phyloP scores from a whole-genome alignment of 306 rosid genomes.

The Cicer arietinum region DNA sequence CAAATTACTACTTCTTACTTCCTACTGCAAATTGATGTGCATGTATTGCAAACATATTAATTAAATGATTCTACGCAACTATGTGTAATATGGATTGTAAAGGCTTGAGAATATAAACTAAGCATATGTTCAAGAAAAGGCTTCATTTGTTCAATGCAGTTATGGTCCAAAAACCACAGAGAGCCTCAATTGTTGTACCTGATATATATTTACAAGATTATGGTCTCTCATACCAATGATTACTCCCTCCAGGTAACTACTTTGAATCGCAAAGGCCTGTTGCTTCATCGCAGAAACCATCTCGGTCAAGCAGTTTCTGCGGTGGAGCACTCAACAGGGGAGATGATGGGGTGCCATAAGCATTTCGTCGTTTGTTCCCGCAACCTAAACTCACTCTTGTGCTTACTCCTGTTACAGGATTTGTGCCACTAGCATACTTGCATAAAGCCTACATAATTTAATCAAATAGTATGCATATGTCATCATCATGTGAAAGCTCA shows the following conservation, averaged over 20 bases:
- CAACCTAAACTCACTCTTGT: slow-evolving; percentile 70
- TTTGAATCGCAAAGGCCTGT: slow-evolving; percentile 81
- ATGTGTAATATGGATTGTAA: no score
- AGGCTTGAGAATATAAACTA: no score
- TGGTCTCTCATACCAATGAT: slow-evolving; percentile 23
- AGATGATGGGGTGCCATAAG: slow-evolving; percentile 67
- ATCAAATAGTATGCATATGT: not conserved
- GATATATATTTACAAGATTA: slow-evolving; percentile 22
- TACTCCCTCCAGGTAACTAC: slow-evolving; percentile 26
- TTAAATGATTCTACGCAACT: no score
- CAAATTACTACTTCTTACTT: not conserved
- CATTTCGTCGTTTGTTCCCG: slow-evolving; percentile 83
- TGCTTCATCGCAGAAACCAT: slow-evolving; percentile 60
- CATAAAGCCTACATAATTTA: slow-evolving; percentile 53
- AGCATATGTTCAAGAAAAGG: not conserved
- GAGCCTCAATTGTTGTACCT: slow-evolving; percentile 38
- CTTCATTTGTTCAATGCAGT: slow-evolving; percentile 13
- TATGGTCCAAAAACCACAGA: slow-evolving; percentile 24
- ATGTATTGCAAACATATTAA: no score
- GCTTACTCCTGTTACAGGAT: slow-evolving; percentile 62
- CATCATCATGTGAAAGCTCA: not conserved
- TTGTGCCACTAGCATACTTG: slow-evolving; percentile 62
- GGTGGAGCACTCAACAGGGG: slow-evolving; percentile 86
- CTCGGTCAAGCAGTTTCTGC: slow-evolving; percentile 63
- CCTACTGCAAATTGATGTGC: no score